Evolutionary conservation across 257 asterid genomes (phyloP), one percentile per base, ranked within the genome.

Genomic region (Rauvolfia tetraphylla): DNA sequence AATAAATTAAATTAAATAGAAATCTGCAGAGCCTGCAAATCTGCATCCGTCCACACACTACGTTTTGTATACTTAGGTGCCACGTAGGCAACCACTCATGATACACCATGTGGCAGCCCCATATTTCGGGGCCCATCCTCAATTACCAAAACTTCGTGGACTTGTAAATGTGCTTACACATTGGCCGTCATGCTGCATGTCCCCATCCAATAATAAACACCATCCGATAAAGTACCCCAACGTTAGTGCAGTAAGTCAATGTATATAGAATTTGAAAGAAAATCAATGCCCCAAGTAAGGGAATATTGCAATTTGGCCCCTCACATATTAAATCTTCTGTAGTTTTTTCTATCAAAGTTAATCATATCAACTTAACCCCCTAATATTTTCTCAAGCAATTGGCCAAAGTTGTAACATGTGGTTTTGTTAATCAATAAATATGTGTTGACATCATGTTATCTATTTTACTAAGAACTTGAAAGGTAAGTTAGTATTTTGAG

Each of bases 261-360:
- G 18, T 7, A 15, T 15, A 34, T 65, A 8, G 71, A 67, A 67
- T 38, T 33, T 67, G 7, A 17, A 7, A 66, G 15, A 22, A 1
- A 6, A 65, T 15, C 1, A 6, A 33, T 14, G 27, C 44, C 70
- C 15, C 68, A 15, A 18, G 0, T 11, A 3, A 65, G 14, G 29
- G 20, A 67, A 38, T 67, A 67, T 67, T 67, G 9, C 31, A 67
- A 67, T 67, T 67, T 67, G 51, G 51, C 29, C 51, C 72, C 71
- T 66, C 31, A 66, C 1, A 22, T 36, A 20, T 36, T 17, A 33
- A 25, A 31, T 62, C 17, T 31, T 62, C 3, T 31, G 42, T 7
- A 0, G 0, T 27, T 62, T 54, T 62, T 62, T 0, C 5, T 22
- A 62, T 1, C 0, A 15, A 62, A 14, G 15, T 31, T 31, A 33